Evolutionary conservation across 2,329 filamentous ascomycete species (phyloP).

Genomic region (Leptosphaerulina australis): DNA sequence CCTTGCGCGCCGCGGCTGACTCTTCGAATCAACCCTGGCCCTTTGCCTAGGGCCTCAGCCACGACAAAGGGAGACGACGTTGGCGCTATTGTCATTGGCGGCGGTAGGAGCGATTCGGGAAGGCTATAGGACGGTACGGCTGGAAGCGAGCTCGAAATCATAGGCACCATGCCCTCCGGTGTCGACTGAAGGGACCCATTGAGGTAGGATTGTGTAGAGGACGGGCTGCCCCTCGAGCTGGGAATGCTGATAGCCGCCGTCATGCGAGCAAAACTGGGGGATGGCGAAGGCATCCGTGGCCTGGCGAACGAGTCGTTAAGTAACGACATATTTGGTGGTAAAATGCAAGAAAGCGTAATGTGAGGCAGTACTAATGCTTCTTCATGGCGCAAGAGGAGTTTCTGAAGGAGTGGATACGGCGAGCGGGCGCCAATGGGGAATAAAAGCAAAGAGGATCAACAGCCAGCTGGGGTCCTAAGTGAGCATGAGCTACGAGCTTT

Average conservation of each 20-base stretch:
- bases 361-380: constrained; percentile 27
- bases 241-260: constrained; percentile 45
- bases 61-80: constrained; percentile 62
- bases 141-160: constrained; percentile 58
- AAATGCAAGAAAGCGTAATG: constrained; percentile 18
- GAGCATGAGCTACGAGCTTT: constrained; percentile 32
- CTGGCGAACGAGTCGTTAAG: constrained; percentile 38
- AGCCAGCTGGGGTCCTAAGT: constrained; percentile 34
- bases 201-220: constrained; percentile 47
- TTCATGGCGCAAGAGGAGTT: constrained; percentile 35
- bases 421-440: constrained; percentile 33
- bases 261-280: constrained; percentile 39
- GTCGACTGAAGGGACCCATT: constrained; percentile 71
- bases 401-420: constrained; percentile 26
- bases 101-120: constrained; percentile 71
- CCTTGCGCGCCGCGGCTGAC: constrained; percentile 80
- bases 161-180: constrained; percentile 65
- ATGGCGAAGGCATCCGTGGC: constrained; percentile 43
- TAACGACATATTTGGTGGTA: constrained; percentile 31
- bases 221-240: constrained; percentile 49
- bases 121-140: constrained; percentile 65
- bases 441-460: constrained; percentile 38
- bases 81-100: constrained; percentile 54
- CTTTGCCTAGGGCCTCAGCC: constrained; percentile 65
- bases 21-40: constrained; percentile 76